A percentile compares a stretch with the other conserved stretches of the same genome.
Evolutionary conservation across 2,329 filamentous ascomycete species (phyloP).

Genomic region (Penicillium sp.): DNA sequence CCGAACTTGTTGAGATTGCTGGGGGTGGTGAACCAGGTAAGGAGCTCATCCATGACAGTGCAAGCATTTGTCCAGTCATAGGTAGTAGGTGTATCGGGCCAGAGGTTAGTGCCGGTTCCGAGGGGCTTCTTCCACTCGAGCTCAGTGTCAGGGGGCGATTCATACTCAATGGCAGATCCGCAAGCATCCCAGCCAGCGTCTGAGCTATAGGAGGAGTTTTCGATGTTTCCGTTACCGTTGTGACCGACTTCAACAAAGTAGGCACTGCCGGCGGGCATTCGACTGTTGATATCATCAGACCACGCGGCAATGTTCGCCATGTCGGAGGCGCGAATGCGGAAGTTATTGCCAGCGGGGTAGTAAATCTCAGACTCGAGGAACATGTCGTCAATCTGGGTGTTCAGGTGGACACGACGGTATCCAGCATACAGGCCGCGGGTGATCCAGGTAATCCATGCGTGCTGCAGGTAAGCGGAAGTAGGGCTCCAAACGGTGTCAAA

Average conservation of each 20-base stretch:
- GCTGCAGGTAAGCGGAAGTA: constrained; percentile 57
- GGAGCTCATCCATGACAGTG: constrained; percentile 49
- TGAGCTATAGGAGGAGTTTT: constrained; percentile 29
- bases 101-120: constrained; percentile 50
- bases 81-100: constrained; percentile 44
- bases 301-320: constrained; percentile 47
- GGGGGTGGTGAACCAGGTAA: constrained; percentile 53
- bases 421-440: constrained; percentile 56
- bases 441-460: constrained; percentile 61
- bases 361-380: constrained; percentile 54
- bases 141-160: constrained; percentile 45
- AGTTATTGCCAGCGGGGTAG: constrained; percentile 47
- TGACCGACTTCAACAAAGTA: constrained; percentile 55
- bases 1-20: constrained; percentile 53
- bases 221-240: constrained; percentile 55
- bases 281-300: constrained; percentile 41
- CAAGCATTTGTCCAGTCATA: constrained; percentile 53
- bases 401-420: constrained; percentile 54
- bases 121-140: constrained; percentile 51
- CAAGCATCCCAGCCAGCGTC: constrained; percentile 26
- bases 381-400: constrained; percentile 61
- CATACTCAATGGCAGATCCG: constrained; percentile 46
- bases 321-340: constrained; percentile 50
- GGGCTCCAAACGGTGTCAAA: constrained; percentile 52
- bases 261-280: constrained; percentile 50